Percentiles rank a stretch among this genome's conserved stretches.
Conservation (phyloP, 352 stramenopile genomes). For the Phytophthora boehmeriae region DNA sequence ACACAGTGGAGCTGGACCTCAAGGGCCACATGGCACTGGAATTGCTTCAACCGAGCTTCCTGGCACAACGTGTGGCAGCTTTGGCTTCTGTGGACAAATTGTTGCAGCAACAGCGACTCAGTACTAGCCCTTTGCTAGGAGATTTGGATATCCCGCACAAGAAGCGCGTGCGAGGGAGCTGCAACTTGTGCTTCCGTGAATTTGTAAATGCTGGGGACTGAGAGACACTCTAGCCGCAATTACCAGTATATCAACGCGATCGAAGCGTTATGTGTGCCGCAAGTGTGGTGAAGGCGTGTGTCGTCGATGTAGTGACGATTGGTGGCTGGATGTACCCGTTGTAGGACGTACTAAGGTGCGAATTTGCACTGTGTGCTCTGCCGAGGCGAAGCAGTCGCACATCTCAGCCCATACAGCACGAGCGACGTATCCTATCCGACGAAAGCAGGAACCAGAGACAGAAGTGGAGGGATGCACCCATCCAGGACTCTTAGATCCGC, state of each 20-base stretch:
- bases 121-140: slow-evolving; percentile 73
- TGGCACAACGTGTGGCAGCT: slow-evolving; percentile 68
- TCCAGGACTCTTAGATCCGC: slow-evolving; percentile 20
- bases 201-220: slow-evolving; percentile 49
- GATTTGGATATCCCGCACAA: slow-evolving; percentile 69
- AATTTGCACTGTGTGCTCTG: slow-evolving; percentile 86
- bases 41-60: slow-evolving; percentile 66
- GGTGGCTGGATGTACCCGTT: slow-evolving; percentile 79
- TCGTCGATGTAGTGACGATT: slow-evolving; percentile 79
- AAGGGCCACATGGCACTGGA: slow-evolving; percentile 79
- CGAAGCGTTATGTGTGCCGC: slow-evolving; percentile 66
- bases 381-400: slow-evolving; percentile 68
- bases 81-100: slow-evolving; percentile 78
- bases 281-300: slow-evolving; percentile 84
- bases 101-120: slow-evolving; percentile 82
- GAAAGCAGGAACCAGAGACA: slow-evolving; percentile 16
- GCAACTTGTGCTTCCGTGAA: slow-evolving; percentile 76
- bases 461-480: slow-evolving; percentile 35
- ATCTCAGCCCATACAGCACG: slow-evolving; percentile 33
- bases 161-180: slow-evolving; percentile 46
- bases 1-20: slow-evolving; percentile 86
- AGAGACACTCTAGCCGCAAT: slow-evolving; percentile 32
- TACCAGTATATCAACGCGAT: slow-evolving; percentile 41
- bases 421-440: slow-evolving; percentile 22
- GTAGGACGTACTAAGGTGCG: slow-evolving; percentile 79